Evolutionary conservation across 176 grass and related monocot genomes (phyloP).

Genomic region (Oryza punctata): DNA sequence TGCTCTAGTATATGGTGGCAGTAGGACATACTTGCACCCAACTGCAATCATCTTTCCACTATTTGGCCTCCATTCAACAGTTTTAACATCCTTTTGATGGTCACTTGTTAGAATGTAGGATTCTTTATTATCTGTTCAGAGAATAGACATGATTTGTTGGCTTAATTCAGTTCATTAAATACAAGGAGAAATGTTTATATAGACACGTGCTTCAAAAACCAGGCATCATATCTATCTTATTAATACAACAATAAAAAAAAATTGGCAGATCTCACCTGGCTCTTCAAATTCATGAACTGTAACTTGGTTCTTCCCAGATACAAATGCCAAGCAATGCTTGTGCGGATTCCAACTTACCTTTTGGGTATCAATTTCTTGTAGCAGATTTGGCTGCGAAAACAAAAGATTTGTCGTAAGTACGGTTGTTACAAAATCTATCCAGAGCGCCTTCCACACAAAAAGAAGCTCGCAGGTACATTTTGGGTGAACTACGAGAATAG

Average conservation of each 20-base stretch:
- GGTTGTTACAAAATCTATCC: background rate
- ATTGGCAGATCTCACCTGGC: slow-evolving; percentile 62
- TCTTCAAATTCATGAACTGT: slow-evolving; percentile 73
- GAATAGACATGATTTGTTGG: background rate
- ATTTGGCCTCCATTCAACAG: slow-evolving; percentile 90
- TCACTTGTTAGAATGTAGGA: slow-evolving; percentile 71
- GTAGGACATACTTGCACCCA: slow-evolving; percentile 73
- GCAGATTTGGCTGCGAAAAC: slow-evolving; percentile 67
- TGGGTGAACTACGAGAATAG: background rate
- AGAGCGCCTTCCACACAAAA: background rate
- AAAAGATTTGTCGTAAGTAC: slow-evolving; percentile 14
- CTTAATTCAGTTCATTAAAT: slow-evolving; percentile 23
- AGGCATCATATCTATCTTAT: background rate
- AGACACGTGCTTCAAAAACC: background rate
- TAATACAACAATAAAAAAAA: slow-evolving; percentile 21
- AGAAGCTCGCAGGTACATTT: background rate
- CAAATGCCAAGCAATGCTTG: slow-evolving; percentile 84
- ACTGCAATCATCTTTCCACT: slow-evolving; percentile 93
- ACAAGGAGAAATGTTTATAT: background rate
- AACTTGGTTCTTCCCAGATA: slow-evolving; percentile 83
- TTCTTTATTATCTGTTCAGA: slow-evolving; percentile 82
- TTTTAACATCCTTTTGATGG: slow-evolving; percentile 69
- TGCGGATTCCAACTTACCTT: slow-evolving; percentile 75
- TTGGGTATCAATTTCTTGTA: slow-evolving; percentile 74
- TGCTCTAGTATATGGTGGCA: slow-evolving; percentile 7